Conservation (phyloP, 805 yeast genomes). For the Teunomyces atbi region DNA sequence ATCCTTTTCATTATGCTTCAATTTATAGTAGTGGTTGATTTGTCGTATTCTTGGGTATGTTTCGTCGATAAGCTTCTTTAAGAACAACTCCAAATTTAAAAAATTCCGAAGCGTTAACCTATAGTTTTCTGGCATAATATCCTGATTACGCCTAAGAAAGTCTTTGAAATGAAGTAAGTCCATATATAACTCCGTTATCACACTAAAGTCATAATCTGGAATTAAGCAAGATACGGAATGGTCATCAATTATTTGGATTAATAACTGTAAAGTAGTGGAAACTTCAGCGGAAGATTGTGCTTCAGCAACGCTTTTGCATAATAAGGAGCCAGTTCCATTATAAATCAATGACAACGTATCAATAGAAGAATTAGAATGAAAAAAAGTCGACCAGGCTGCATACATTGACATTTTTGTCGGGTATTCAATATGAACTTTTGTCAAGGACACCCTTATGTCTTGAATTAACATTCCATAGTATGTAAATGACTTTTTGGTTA, state of each 20-base stretch:
- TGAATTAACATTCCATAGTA: conserved; percentile 37
- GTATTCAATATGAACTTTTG: conserved; percentile 29
- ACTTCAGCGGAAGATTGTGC: conserved; percentile 15
- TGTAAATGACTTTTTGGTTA: conserved; percentile 30
- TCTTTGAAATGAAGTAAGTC: conserved; percentile 27
- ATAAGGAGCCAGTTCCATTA: conserved; percentile 33
- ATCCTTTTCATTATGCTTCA: conserved; percentile 13
- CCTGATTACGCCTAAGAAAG: conserved; percentile 15
- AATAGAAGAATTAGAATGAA: conserved; percentile 31
- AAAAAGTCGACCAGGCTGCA: conserved; percentile 34
- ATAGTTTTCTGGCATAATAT: conserved; percentile 6
- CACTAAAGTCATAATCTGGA: conserved; percentile 35
- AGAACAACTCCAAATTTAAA: conserved; percentile 30
- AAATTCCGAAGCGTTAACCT: conserved; percentile 10
- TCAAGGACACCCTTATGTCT: conserved; percentile 31
- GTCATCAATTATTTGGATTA: conserved; percentile 20
- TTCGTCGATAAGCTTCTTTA: conserved; percentile 23
- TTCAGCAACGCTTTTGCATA: conserved; percentile 24
- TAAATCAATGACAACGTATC: conserved; percentile 33
- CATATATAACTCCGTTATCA: conserved; percentile 24
- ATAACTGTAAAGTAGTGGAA: conserved; percentile 19
- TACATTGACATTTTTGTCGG: conserved; percentile 38
- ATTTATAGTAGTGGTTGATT: conserved; percentile 25
- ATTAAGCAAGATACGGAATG: conserved; percentile 20
- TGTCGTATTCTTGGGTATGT: conserved; percentile 26